Evolutionary conservation across 257 asterid species (phyloP).

Genomic region (Salvia rosmarinus): DNA sequence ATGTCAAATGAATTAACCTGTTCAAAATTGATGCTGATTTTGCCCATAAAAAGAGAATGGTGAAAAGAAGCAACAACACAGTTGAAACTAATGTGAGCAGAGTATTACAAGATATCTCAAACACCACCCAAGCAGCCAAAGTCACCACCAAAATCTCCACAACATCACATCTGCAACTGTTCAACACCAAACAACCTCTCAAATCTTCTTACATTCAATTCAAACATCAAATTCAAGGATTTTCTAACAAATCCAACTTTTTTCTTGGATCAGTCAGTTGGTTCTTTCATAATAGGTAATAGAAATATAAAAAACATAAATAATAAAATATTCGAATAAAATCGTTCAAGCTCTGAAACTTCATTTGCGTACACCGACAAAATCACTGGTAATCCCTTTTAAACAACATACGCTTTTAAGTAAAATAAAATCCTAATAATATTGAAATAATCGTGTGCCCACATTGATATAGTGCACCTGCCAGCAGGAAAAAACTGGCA

Average conservation of each 20-base stretch:
- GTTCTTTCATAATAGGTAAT: no score
- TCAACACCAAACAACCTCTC: slow-evolving; percentile 27
- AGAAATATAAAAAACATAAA: no score
- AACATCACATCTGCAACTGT: slow-evolving; percentile 88
- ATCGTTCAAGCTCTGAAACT: no score
- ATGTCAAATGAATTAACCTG: slow-evolving; percentile 44
- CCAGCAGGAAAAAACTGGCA: not conserved
- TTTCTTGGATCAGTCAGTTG: slow-evolving; percentile 11
- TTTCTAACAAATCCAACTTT: not conserved
- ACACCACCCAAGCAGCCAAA: slow-evolving; percentile 77
- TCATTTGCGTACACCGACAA: no score
- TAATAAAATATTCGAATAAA: no score
- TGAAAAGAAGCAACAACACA: slow-evolving; percentile 75
- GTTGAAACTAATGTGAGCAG: slow-evolving; percentile 65
- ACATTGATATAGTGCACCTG: no score
- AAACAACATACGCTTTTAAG: no score
- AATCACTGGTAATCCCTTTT: not conserved
- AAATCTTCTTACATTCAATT: slow-evolving; percentile 6
- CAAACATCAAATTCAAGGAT: slow-evolving; percentile 20
- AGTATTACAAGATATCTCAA: slow-evolving; percentile 84
- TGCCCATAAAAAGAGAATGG: slow-evolving; percentile 87
- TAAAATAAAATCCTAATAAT: no score
- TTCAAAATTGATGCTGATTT: slow-evolving; percentile 84
- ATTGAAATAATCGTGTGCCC: not conserved
- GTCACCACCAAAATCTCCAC: slow-evolving; percentile 69